These are phyloP conservation scores for Nothomitra cinnamomea DNA, from an alignment of 2,329 filamentous ascomycete genomes.

Conservation along the genomic window DNA sequence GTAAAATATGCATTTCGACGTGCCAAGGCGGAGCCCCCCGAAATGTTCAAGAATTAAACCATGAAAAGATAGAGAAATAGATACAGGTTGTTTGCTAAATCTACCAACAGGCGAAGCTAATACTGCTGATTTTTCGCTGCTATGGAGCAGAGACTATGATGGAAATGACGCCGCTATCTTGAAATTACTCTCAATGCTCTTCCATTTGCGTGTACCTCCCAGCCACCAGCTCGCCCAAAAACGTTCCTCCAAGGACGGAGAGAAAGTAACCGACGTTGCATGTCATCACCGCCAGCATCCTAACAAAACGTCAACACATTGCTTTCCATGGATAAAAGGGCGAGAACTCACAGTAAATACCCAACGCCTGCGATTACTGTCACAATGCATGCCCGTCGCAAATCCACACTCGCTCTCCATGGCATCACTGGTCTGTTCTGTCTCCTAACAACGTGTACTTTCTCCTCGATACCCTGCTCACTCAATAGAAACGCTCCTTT, in stretches of 20 bases:
- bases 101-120: no score
- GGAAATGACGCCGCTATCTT: no score
- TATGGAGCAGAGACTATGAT: no score
- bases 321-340: conserved; percentile 4
- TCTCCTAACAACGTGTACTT: conserved; percentile 54
- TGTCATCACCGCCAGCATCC: conserved; percentile 87
- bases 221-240: conserved; percentile 69
- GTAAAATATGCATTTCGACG: no score
- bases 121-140: no score
- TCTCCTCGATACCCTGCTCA: conserved; percentile 66
- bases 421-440: conserved; percentile 38
- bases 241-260: conserved; percentile 58
- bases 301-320: conserved; percentile 22
- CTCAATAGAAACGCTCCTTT: conserved; percentile 46
- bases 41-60: no score
- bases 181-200: conserved; percentile 38
- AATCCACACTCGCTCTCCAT: conserved; percentile 68
- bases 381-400: conserved; percentile 53
- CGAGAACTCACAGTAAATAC: conserved; percentile 59
- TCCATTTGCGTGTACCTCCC: conserved; percentile 45
- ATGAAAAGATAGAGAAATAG: no score
- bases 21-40: no score
- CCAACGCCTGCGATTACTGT: conserved; percentile 58
- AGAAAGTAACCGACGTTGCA: conserved; percentile 75
- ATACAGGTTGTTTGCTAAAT: no score